Conservation (phyloP, 805 yeast species). For the Kodamaea leandrae region DNA sequence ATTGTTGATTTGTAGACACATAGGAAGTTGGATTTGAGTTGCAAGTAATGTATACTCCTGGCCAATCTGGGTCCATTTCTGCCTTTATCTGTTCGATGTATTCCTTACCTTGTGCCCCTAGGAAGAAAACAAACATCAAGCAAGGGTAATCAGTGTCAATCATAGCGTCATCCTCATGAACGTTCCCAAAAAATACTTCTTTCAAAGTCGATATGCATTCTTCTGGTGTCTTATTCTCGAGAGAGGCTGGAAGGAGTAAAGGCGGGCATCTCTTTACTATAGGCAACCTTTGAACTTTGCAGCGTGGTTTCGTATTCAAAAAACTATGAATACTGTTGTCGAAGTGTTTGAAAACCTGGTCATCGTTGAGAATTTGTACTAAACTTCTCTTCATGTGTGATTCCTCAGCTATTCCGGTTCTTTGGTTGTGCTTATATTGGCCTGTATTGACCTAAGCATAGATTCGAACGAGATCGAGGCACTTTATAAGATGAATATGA, state of each 20-base stretch:
- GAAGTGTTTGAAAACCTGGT: not conserved
- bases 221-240: not conserved
- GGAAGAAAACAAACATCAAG: conserved; percentile 21
- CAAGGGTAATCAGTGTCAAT: not conserved
- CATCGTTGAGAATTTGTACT: conserved; percentile 1
- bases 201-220: not conserved
- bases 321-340: not conserved
- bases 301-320: not conserved
- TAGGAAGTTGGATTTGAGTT: conserved; percentile 6
- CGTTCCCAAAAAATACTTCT: not conserved
- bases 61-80: conserved; percentile 4
- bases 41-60: conserved; percentile 18
- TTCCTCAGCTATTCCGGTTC: not conserved
- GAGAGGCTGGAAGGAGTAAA: not conserved
- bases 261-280: not conserved
- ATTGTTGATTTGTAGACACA: conserved; percentile 15
- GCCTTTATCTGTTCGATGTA: conserved; percentile 17
- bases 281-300: not conserved
- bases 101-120: conserved; percentile 34
- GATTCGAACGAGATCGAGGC: no score
- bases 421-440: no score
- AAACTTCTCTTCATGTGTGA: conserved; percentile 6
- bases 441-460: no score
- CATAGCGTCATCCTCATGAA: conserved; percentile 1
- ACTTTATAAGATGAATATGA: no score